These are phyloP conservation scores for Tetracladium maxilliforme DNA, from an alignment of 2,329 filamentous ascomycete genomes.

Conservation along the genomic window DNA sequence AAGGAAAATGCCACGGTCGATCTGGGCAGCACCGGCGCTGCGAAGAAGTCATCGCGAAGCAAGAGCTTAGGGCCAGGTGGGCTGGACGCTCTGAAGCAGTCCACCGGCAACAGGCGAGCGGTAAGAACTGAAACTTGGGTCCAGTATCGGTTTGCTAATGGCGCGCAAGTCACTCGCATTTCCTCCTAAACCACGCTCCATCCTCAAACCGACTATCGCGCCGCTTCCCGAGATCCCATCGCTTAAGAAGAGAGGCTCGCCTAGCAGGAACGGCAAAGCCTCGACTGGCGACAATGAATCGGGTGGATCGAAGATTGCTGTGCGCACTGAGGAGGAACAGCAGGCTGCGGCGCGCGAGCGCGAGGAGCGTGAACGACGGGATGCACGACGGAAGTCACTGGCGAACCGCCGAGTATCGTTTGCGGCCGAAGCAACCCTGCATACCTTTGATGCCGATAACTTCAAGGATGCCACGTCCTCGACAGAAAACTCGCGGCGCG, in stretches of 20 bases:
- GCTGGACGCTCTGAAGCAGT: slow-evolving; percentile 64
- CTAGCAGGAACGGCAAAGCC: slow-evolving; percentile 7
- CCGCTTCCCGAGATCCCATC: slow-evolving; percentile 52
- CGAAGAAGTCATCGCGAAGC: slow-evolving; percentile 67
- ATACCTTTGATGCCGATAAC: slow-evolving; percentile 82
- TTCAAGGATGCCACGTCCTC: slow-evolving; percentile 8
- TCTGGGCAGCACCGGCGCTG: slow-evolving; percentile 26
- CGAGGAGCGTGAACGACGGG: slow-evolving; percentile 60
- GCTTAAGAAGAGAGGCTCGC: slow-evolving; percentile 31
- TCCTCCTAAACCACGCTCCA: slow-evolving; percentile 45
- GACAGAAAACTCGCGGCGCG: slow-evolving; percentile 38
- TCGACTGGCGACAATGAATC: slow-evolving; percentile 4
- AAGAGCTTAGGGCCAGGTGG: slow-evolving; percentile 94
- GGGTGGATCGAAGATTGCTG: slow-evolving; percentile 40
- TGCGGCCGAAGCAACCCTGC: slow-evolving; percentile 88
- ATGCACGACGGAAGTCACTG: slow-evolving; percentile 82
- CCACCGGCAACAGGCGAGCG: slow-evolving; percentile 64
- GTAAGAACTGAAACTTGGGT: slow-evolving; percentile 32
- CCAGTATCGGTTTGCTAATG: slow-evolving; percentile 7
- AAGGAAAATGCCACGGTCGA: slow-evolving; percentile 71
- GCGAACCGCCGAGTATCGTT: slow-evolving; percentile 92
- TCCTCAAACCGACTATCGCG: slow-evolving; percentile 68
- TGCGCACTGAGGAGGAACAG: slow-evolving; percentile 57
- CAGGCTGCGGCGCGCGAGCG: slow-evolving; percentile 54
- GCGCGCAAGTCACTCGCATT: not conserved